Evolutionary conservation across 768 basidiomycete species (phyloP).

Genomic region (Macrolepiota albuminosa): DNA sequence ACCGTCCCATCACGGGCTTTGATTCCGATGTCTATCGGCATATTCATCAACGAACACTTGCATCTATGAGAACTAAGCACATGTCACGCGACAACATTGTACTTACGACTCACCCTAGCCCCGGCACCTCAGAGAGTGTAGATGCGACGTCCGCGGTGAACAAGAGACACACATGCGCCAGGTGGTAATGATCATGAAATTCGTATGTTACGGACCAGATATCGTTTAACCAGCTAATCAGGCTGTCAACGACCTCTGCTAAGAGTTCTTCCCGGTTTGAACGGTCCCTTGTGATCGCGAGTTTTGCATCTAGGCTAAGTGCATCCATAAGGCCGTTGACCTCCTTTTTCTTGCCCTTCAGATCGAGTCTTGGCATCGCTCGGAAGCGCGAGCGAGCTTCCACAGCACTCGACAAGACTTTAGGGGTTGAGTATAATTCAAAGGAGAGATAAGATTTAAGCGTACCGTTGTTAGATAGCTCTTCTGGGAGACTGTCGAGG

Average conservation of each 20-base stretch:
- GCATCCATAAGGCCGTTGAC: slow-evolving; percentile 48
- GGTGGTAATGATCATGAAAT: slow-evolving; percentile 42
- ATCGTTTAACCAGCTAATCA: slow-evolving; percentile 56
- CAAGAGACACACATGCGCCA: slow-evolving; percentile 54
- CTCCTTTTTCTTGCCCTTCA: slow-evolving; percentile 51
- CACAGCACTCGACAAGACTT: slow-evolving; percentile 34
- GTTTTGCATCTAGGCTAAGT: slow-evolving; percentile 48
- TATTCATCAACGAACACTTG: slow-evolving; percentile 44
- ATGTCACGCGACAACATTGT: neutral
- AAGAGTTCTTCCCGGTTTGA: slow-evolving; percentile 53
- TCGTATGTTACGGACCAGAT: slow-evolving; percentile 64
- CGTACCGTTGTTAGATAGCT: slow-evolving; percentile 32
- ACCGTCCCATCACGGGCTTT: slow-evolving; percentile 35
- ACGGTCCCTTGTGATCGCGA: slow-evolving; percentile 46
- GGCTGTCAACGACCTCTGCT: slow-evolving; percentile 48
- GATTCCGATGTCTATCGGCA: slow-evolving; percentile 43
- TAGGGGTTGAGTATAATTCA: neutral
- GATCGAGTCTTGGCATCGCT: slow-evolving; percentile 44
- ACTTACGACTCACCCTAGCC: neutral
- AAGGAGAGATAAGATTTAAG: neutral
- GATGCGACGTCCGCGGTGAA: slow-evolving; percentile 43
- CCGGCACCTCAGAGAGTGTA: slow-evolving; percentile 24
- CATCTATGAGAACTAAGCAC: slow-evolving; percentile 34
- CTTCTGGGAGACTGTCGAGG: slow-evolving; percentile 37
- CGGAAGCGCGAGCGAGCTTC: slow-evolving; percentile 31